Evolutionary conservation across 768 basidiomycete genomes (phyloP).

Genomic region (Astraeus odoratus): DNA sequence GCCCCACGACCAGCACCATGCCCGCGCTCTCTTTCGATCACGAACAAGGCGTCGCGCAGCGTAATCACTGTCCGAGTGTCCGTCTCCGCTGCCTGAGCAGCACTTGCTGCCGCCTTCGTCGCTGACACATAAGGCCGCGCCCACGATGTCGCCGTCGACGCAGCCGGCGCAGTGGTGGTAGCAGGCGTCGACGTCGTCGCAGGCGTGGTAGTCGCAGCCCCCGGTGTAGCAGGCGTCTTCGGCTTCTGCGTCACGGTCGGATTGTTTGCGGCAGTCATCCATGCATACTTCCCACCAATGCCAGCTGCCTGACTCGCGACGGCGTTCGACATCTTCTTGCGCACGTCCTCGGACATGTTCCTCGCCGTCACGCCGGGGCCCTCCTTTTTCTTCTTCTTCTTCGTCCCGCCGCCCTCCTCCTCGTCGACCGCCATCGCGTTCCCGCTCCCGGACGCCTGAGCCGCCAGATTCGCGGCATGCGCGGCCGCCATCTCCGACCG

Average conservation of each 20-base stretch:
- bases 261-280: constrained; percentile 72
- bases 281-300: constrained; percentile 72
- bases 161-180: constrained; percentile 27
- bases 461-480: constrained; percentile 56
- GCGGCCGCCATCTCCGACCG: constrained; percentile 66
- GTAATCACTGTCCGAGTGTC: constrained; percentile 57
- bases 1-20: constrained; percentile 79
- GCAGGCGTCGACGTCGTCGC: constrained; percentile 22
- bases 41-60: constrained; percentile 79
- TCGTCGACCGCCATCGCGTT: constrained; percentile 30
- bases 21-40: constrained; percentile 74
- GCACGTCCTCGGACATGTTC: constrained; percentile 87
- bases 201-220: constrained; percentile 23
- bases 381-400: constrained; percentile 77
- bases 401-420: constrained; percentile 55
- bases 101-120: constrained; percentile 34
- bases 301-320: constrained; percentile 89
- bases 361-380: constrained; percentile 78
- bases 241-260: constrained; percentile 37
- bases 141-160: constrained; percentile 37
- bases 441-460: constrained; percentile 39
- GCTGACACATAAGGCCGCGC: constrained; percentile 57
- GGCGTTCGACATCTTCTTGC: constrained; percentile 88
- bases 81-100: constrained; percentile 41
- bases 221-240: constrained; percentile 26